These are phyloP conservation scores for Plasmodium berghei DNA, from an alignment of 169 alveolate species.

Conservation along the genomic window DNA sequence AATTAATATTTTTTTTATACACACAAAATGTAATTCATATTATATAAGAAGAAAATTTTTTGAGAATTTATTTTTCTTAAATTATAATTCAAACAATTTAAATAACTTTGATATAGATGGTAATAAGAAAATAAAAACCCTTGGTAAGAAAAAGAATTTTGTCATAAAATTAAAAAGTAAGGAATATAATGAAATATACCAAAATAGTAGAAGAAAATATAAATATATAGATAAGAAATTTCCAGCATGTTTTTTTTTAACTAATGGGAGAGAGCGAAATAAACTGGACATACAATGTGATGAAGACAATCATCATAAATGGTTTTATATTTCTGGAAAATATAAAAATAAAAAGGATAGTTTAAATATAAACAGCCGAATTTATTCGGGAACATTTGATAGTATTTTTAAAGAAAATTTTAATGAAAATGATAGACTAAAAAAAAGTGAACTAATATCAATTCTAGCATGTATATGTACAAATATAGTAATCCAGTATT, in stretches of 20 bases:
- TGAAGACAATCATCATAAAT: neutral
- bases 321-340: neutral
- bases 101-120: slow-evolving; percentile 9
- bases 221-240: neutral
- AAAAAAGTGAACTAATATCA: slow-evolving; percentile 46
- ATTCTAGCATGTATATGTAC: slow-evolving; percentile 72
- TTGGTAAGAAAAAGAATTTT: neutral
- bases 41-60: slow-evolving; percentile 33
- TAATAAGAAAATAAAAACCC: neutral
- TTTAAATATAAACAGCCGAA: too few species aligned
- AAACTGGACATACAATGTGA: too few species aligned
- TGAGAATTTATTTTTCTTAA: slow-evolving; percentile 42
- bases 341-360: neutral
- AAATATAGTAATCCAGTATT: slow-evolving; percentile 56
- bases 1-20: slow-evolving; percentile 21
- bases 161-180: neutral
- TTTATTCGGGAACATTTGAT: slow-evolving; percentile 8
- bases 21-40: slow-evolving; percentile 48
- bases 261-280: neutral
- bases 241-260: neutral
- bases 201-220: neutral
- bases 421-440: slow-evolving; percentile 43
- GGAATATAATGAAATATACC: neutral
- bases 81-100: slow-evolving; percentile 14
- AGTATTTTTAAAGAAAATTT: slow-evolving; percentile 46